Evolutionary conservation across 2,329 filamentous ascomycete species (phyloP).

Genomic region (Ophiocordyceps robertsii): DNA sequence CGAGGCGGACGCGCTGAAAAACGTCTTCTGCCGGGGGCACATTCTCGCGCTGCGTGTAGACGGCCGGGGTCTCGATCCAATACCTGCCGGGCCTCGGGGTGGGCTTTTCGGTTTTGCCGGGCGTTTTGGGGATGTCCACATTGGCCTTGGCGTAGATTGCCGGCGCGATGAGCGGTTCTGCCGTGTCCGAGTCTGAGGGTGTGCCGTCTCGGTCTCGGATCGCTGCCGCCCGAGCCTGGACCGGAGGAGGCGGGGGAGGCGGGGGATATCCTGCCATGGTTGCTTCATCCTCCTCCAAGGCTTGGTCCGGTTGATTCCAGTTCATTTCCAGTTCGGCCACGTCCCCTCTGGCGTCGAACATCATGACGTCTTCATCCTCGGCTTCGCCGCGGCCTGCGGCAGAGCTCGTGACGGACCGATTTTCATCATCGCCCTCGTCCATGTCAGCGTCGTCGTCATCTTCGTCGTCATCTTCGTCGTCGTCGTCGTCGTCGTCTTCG

Average conservation of each 20-base stretch:
- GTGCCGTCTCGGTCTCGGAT: conserved; percentile 46
- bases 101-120: conserved; percentile 35
- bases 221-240: conserved; percentile 27
- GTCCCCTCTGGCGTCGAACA: conserved; percentile 37
- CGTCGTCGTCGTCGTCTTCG: conserved; percentile 28
- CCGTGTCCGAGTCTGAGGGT: conserved; percentile 58
- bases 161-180: conserved; percentile 49
- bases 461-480: conserved; percentile 43
- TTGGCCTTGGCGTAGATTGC: conserved; percentile 50
- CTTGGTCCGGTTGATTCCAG: conserved; percentile 45
- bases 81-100: conserved; percentile 60
- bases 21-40: conserved; percentile 72
- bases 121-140: conserved; percentile 71
- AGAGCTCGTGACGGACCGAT: conserved; percentile 19
- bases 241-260: conserved; percentile 48
- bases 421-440: conserved; percentile 24
- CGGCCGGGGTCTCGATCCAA: conserved; percentile 71
- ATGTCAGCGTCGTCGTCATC: conserved; percentile 42
- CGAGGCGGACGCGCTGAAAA: conserved; percentile 75
- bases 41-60: conserved; percentile 48
- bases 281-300: conserved; percentile 62
- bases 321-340: conserved; percentile 33
- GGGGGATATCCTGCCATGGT: conserved; percentile 63
- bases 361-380: conserved; percentile 44
- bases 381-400: conserved; percentile 28